A percentile compares a stretch with the other conserved stretches of the same genome.
phyloP scores from a whole-genome alignment of 179 eudicot species.

The Kewa caespitosa region DNA sequence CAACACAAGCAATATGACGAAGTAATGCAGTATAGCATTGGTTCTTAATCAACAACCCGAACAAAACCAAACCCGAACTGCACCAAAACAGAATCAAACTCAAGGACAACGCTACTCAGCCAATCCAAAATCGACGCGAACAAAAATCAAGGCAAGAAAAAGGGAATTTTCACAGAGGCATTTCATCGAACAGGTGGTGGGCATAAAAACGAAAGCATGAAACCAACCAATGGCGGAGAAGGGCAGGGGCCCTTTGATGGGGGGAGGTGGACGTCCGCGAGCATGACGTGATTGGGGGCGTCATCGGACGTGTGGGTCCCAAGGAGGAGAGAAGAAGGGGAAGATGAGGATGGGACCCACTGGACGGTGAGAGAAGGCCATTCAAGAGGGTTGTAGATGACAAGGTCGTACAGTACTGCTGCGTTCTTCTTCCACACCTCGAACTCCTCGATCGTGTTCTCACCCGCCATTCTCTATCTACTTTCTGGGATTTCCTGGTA shows the following conservation, averaged over 20 bases:
- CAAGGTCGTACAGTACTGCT: conserved; percentile 75
- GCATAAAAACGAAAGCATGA: neutral
- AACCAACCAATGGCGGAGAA: conserved; percentile 57
- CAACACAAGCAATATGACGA: no score
- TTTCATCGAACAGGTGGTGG: conserved; percentile 57
- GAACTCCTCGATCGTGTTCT: conserved; percentile 67
- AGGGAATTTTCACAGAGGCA: conserved; percentile 13
- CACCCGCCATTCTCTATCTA: conserved; percentile 20
- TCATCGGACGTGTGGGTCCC: conserved; percentile 91
- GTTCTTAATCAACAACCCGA: no score
- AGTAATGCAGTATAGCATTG: no score
- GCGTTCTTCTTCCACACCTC: conserved; percentile 92
- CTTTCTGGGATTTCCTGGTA: no score
- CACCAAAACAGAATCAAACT: no score
- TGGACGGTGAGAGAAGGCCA: conserved; percentile 98
- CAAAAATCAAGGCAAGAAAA: neutral
- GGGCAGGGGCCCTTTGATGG: conserved; percentile 16
- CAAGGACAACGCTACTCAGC: no score
- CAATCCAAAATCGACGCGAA: neutral
- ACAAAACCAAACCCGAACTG: no score
- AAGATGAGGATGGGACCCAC: conserved; percentile 58
- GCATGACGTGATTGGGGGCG: conserved; percentile 63
- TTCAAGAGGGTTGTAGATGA: conserved; percentile 64
- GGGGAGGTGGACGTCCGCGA: conserved; percentile 71
- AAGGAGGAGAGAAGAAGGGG: conserved; percentile 59